phyloP scores from a whole-genome alignment of 164 flowering plant genomes.

The Dillenia suffruticosa region DNA sequence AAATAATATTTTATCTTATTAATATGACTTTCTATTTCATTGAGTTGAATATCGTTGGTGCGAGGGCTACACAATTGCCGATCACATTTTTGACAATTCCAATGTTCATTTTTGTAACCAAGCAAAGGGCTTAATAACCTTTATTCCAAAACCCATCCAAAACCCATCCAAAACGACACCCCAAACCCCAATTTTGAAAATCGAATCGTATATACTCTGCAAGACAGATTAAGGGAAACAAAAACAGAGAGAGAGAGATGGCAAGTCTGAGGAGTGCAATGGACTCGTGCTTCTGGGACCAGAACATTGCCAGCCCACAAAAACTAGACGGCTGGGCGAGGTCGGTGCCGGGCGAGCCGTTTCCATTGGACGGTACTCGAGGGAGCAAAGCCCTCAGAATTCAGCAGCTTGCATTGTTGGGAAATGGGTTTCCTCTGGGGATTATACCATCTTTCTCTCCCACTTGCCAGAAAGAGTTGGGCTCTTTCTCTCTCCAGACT shows the following conservation, averaged over 20 bases:
- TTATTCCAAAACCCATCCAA: too few species aligned
- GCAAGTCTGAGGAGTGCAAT: slow-evolving; percentile 66
- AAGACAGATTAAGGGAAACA: not conserved
- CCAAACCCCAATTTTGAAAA: too few species aligned
- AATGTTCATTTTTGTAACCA: too few species aligned
- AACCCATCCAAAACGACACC: too few species aligned
- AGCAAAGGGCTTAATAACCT: too few species aligned
- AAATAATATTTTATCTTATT: too few species aligned
- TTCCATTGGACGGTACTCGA: slow-evolving; percentile 56
- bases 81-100: too few species aligned
- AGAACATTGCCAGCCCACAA: slow-evolving; percentile 49
- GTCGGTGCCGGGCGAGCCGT: slow-evolving; percentile 61
- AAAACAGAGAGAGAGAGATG: slow-evolving; percentile 34
- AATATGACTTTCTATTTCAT: too few species aligned
- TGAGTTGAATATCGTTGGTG: too few species aligned
- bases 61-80: too few species aligned
- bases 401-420: slow-evolving; percentile 59
- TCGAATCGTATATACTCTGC: too few species aligned
- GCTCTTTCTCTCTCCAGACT: slow-evolving; percentile 68
- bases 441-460: slow-evolving; percentile 69
- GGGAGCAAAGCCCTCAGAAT: slow-evolving; percentile 53
- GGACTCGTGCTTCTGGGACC: slow-evolving; percentile 79
- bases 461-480: slow-evolving; percentile 44
- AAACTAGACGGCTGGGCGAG: slow-evolving; percentile 56
- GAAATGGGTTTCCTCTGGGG: slow-evolving; percentile 73